Base-by-base conservation (phyloP, 257 asterid genomes). In the Salvia hispanica region DNA sequence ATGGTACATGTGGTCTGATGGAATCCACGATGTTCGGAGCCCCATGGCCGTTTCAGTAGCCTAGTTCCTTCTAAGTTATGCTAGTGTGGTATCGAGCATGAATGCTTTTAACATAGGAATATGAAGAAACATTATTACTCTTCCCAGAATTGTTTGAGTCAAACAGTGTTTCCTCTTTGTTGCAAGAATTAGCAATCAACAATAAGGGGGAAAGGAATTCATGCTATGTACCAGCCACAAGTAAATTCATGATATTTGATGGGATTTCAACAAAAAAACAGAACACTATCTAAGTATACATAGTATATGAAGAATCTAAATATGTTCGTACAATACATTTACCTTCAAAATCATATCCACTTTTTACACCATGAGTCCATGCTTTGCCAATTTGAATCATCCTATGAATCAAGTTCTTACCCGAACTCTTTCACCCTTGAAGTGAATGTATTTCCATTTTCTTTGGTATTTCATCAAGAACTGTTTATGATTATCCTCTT, bases 371-470 rank as follows among this genome's bases (percentile, higher is more conserved):
- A 25, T 14, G 14, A 14, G 12, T 51, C 31, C 56, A 16, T 51
- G 13, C 12, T 15, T 13, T 13, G 25, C 34, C 48, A 36, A 36
- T 48, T 8, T 34, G 31, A 34, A n/a, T 58, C 31, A 36, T 39
- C 48, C 46, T 28, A 15, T 43, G 54, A 62, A 18, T 62, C 55
- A 42, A 16, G 54, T 62, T 44, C 67, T 43, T 62, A 62, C 87
- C 82, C 84, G 79, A 36, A 88, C 89, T 64, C 96, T 79, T 84
- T 93, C 99, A 25, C 55, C 97, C 40, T 88, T 85, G 75, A 85
- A 88, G 76, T 90, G 87, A n/a, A 85, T 73, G 76, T 86, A 91
- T 77, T 88, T 91, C 96, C 95, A 88, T 71, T 82, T 85, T 73
- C 83, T 79, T 71, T 9, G 74, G 74, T 88, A 88, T 59, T 80